These are phyloP conservation scores for Tausonia pullulans DNA, from an alignment of 1,284 basidiomycete species.

Conservation along the genomic window DNA sequence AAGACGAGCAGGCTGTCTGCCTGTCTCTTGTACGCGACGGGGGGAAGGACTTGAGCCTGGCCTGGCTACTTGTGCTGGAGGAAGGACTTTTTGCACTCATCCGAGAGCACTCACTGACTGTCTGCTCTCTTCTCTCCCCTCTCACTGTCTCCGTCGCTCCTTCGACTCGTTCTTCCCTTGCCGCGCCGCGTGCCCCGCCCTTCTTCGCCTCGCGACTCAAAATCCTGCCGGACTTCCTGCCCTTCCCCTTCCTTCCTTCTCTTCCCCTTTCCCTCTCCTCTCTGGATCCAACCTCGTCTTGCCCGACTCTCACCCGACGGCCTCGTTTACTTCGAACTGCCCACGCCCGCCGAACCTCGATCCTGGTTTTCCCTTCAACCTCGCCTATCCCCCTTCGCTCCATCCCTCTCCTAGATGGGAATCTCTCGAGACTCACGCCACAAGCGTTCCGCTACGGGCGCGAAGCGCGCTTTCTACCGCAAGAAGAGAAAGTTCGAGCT, in stretches of 20 bases:
- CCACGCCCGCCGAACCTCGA: not conserved
- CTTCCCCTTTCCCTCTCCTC: not conserved
- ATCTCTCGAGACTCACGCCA: slow-evolving; percentile 89
- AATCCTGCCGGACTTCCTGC: not conserved
- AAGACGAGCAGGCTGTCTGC: too few relatives aligned
- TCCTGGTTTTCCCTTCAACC: not conserved
- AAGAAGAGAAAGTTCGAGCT: slow-evolving; percentile 99
- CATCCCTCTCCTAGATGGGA: slow-evolving; percentile 39
- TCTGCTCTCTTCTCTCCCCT: too few relatives aligned
- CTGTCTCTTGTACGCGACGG: too few relatives aligned
- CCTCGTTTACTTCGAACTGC: too few relatives aligned
- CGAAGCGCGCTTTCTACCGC: slow-evolving; percentile 88
- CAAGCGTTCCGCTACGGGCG: slow-evolving; percentile 86
- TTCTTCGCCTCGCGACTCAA: not conserved
- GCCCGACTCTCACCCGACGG: too few relatives aligned
- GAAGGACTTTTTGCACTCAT: too few relatives aligned
- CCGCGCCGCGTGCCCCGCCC: not conserved
- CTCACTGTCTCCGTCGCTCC: not conserved
- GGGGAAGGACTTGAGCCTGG: too few relatives aligned
- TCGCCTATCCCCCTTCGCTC: not conserved
- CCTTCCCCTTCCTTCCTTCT: not conserved
- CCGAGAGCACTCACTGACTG: too few relatives aligned
- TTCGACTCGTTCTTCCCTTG: not conserved
- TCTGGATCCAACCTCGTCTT: not conserved
- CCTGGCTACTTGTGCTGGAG: too few relatives aligned